phyloP scores from a whole-genome alignment of 371 early-diverging fungal genomes.

The Haplosporangium sp. region DNA sequence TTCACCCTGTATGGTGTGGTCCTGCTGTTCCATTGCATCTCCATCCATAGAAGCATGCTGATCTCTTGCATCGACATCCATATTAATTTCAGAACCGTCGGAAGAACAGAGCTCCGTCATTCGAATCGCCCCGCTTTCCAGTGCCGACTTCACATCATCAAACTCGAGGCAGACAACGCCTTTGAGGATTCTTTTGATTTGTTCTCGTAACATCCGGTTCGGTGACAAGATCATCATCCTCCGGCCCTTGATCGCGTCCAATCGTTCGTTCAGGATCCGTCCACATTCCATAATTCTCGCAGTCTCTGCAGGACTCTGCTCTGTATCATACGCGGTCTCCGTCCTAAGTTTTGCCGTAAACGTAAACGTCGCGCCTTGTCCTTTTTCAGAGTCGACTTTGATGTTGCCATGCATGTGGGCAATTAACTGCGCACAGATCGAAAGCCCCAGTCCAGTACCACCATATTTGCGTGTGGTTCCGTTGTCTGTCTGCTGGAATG shows the following conservation, averaged over 20 bases:
- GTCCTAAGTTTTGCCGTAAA: conserved; percentile 60
- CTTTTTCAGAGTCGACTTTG: conserved; percentile 63
- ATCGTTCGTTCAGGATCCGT: conserved; percentile 36
- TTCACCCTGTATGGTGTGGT: too few species aligned
- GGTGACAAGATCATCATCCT: conserved; percentile 54
- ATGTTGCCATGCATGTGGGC: conserved; percentile 67
- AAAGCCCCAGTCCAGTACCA: conserved; percentile 72
- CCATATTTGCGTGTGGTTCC: conserved; percentile 73
- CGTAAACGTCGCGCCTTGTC: conserved; percentile 65
- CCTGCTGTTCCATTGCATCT: neutral
- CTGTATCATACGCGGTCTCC: conserved; percentile 17
- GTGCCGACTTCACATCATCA: conserved; percentile 24
- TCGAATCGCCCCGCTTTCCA: conserved; percentile 27
- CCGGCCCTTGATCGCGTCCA: conserved; percentile 32
- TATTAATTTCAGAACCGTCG: neutral
- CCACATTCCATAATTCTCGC: conserved; percentile 33
- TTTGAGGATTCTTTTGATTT: conserved; percentile 13
- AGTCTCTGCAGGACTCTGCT: conserved; percentile 44
- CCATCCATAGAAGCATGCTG: neutral
- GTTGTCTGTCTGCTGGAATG: conserved; percentile 69
- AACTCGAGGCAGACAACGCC: conserved; percentile 7
- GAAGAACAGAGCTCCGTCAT: conserved; percentile 14
- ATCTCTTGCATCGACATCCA: conserved; percentile 4
- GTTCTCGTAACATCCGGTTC: conserved; percentile 22
- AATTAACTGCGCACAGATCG: conserved; percentile 66